A percentile compares a stretch with the other conserved stretches of the same genome.
These are phyloP conservation scores for Tetraselmis chui DNA, from an alignment of 139 green algal species.

Conservation along the genomic window DNA sequence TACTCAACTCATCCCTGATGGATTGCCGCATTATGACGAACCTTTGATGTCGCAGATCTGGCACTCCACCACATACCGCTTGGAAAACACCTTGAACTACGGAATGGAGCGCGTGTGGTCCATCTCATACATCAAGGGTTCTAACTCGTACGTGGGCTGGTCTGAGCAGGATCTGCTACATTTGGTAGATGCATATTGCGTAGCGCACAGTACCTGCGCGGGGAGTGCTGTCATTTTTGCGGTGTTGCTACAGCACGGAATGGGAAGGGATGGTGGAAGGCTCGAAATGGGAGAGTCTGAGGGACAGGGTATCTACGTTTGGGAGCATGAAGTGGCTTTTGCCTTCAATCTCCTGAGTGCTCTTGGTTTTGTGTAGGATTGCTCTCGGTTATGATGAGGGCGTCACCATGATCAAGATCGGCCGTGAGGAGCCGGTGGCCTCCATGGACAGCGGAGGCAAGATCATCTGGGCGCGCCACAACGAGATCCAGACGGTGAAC, in stretches of 20 bases:
- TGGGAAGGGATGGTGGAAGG: too few species aligned
- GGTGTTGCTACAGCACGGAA: too few species aligned
- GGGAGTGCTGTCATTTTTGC: too few species aligned
- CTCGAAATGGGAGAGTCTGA: too few species aligned
- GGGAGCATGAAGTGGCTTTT: too few species aligned
- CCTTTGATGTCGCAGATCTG: slow-evolving; percentile 59
- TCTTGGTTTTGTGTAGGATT: too few species aligned
- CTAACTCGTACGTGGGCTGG: slow-evolving; percentile 51
- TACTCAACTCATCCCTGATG: too few species aligned
- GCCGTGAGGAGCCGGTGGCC: slow-evolving; percentile 94
- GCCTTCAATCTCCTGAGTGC: too few species aligned
- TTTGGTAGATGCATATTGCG: too few species aligned
- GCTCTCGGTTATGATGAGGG: slow-evolving; percentile 94
- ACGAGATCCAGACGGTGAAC: slow-evolving; percentile 85
- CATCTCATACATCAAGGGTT: slow-evolving; percentile 76
- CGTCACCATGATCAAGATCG: slow-evolving; percentile 85
- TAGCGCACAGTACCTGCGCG: too few species aligned
- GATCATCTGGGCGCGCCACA: slow-evolving; percentile 90
- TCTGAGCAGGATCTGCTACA: too few species aligned
- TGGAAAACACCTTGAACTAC: slow-evolving; percentile 94
- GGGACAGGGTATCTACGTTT: too few species aligned
- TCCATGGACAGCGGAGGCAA: slow-evolving; percentile 95
- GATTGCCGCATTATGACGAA: background rate
- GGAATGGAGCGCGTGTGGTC: slow-evolving; percentile 95
- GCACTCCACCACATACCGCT: slow-evolving; percentile 95